These are phyloP conservation scores for Grammothele lineata DNA, from an alignment of 768 basidiomycete species.

Conservation along the genomic window DNA sequence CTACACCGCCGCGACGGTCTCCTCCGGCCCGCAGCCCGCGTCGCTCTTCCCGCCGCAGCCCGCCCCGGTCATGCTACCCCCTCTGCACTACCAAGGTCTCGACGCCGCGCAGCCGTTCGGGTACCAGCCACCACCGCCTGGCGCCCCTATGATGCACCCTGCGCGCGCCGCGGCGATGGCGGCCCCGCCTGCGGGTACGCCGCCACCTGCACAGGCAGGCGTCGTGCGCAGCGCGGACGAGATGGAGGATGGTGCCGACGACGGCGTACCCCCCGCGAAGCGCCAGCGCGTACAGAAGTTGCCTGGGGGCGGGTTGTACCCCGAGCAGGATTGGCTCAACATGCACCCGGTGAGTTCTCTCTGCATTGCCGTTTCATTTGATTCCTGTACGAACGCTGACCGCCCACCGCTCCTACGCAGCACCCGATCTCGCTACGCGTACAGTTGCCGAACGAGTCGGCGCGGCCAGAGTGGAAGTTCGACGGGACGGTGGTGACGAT, in stretches of 20 bases:
- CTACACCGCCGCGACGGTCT: constrained; percentile 81
- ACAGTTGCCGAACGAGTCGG: constrained; percentile 76
- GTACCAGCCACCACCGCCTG: constrained; percentile 58
- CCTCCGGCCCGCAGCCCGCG: constrained; percentile 89
- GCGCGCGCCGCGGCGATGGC: constrained; percentile 34
- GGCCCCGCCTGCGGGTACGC: constrained; percentile 41
- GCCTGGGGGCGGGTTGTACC: constrained; percentile 78
- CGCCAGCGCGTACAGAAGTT: constrained; percentile 82
- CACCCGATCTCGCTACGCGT: constrained; percentile 84
- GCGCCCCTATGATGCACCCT: constrained; percentile 29
- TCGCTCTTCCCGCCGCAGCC: constrained; percentile 58
- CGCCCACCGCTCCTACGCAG: constrained; percentile 32
- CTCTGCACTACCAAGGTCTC: constrained; percentile 80
- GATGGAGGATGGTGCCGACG: constrained; percentile 58
- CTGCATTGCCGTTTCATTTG: neutral
- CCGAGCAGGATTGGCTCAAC: constrained; percentile 85
- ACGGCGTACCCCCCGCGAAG: constrained; percentile 79
- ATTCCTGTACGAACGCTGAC: neutral
- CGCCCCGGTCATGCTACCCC: constrained; percentile 74
- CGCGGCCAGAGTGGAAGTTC: constrained; percentile 91
- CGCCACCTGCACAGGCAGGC: constrained; percentile 50
- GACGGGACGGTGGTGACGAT: constrained; percentile 77
- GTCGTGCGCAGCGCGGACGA: constrained; percentile 78
- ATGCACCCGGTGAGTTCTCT: constrained; percentile 72
- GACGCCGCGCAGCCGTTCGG: constrained; percentile 77